Evolutionary conservation across 164 flowering plant genomes (phyloP).

Genomic region (Annona squamosa): DNA sequence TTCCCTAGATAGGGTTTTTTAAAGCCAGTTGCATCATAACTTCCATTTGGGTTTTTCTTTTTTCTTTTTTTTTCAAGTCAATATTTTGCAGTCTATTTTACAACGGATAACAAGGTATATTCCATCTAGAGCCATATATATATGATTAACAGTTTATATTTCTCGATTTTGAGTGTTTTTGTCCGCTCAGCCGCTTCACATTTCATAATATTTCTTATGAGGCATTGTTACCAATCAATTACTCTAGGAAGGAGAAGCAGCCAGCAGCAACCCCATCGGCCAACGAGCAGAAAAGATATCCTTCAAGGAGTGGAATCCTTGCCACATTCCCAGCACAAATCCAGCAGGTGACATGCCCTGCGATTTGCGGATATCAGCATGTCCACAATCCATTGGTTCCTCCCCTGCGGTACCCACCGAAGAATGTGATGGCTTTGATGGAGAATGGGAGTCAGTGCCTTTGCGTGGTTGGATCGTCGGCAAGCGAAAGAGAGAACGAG

Average conservation of each 20-base stretch:
- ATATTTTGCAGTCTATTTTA: no score
- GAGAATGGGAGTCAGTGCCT: not conserved
- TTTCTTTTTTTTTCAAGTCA: not conserved
- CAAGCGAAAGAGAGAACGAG: conserved; percentile 1
- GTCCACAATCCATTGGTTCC: conserved; percentile 15
- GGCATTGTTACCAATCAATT: not conserved
- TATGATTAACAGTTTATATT: not conserved
- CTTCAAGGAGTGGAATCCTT: not conserved
- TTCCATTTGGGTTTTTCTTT: no score
- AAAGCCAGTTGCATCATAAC: no score
- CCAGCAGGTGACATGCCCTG: not conserved
- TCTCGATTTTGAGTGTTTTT: not conserved
- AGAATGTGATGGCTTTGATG: conserved; percentile 8
- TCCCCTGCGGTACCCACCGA: conserved; percentile 25
- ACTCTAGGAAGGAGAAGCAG: conserved; percentile 12
- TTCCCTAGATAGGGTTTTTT: no score
- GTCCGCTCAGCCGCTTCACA: not conserved
- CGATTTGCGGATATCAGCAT: not conserved
- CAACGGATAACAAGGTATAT: no score
- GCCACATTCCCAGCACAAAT: not conserved
- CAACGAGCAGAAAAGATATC: not conserved
- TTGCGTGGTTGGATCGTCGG: not conserved
- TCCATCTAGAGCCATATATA: no score
- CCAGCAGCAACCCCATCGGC: not conserved
- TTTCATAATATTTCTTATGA: not conserved